Conservation (phyloP, 495 filamentous ascomycete species). For the Lichina pygmaea region DNA sequence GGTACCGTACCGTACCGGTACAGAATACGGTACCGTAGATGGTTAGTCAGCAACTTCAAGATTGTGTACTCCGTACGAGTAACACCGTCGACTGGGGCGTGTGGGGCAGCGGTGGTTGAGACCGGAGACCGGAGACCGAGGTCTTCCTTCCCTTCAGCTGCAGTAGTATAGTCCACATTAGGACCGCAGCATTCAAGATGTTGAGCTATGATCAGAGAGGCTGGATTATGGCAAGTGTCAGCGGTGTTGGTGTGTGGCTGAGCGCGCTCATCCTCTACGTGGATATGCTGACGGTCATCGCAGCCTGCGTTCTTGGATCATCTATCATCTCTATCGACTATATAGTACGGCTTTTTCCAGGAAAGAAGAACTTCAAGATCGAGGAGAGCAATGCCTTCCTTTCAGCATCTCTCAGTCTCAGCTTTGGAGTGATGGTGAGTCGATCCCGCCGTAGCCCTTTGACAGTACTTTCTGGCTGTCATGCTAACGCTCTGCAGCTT, state of each 20-base stretch:
- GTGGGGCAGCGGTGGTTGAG: too few relatives aligned
- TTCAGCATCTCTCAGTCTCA: constrained; percentile 67
- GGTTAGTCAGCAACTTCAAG: too few relatives aligned
- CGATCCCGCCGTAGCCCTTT: neutral
- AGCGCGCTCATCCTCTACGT: neutral
- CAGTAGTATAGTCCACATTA: too few relatives aligned
- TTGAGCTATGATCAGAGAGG: constrained; percentile 59
- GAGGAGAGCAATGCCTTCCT: constrained; percentile 72
- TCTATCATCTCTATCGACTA: constrained; percentile 70
- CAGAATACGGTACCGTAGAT: too few relatives aligned
- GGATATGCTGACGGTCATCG: neutral
- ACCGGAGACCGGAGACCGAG: too few relatives aligned
- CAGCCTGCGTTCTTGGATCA: constrained; percentile 61
- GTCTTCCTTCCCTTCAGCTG: too few relatives aligned
- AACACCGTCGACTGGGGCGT: too few relatives aligned
- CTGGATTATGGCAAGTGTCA: constrained; percentile 76
- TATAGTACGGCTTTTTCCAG: constrained; percentile 39
- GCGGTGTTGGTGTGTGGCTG: constrained; percentile 38
- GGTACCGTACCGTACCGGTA: too few relatives aligned
- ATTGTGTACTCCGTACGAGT: too few relatives aligned
- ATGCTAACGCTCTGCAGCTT: constrained; percentile 22
- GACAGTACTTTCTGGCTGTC: neutral
- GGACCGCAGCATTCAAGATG: constrained; percentile 10
- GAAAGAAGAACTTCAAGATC: constrained; percentile 55
- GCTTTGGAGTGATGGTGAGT: constrained; percentile 91